A percentile compares a stretch with the other conserved stretches of the same genome.
phyloP scores from a whole-genome alignment of 164 flowering plant species.

The Tetracentron sinense region DNA sequence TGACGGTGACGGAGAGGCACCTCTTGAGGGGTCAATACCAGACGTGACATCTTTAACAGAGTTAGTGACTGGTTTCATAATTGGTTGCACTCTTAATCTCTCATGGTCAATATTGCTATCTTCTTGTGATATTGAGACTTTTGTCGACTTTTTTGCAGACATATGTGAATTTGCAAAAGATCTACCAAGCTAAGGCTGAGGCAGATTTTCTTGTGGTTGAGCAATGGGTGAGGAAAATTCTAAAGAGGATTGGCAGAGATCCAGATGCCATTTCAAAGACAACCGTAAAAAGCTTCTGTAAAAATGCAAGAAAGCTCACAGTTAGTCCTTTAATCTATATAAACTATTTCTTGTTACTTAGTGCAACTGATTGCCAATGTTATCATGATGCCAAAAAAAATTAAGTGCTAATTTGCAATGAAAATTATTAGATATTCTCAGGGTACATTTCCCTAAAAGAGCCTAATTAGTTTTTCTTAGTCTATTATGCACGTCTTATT shows the following conservation, averaged over 20 bases:
- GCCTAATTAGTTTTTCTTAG: neutral
- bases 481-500: too few relatives aligned
- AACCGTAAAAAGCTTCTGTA: conserved; percentile 72
- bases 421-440: neutral
- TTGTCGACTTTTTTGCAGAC: conserved; percentile 49
- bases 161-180: conserved; percentile 83
- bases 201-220: conserved; percentile 73
- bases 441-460: neutral
- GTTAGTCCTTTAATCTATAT: conserved; percentile 35
- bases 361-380: neutral
- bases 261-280: conserved; percentile 61
- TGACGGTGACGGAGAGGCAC: conserved; percentile 93
- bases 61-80: conserved; percentile 40
- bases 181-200: conserved; percentile 95
- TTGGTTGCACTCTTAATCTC: neutral
- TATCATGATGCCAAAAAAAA: neutral
- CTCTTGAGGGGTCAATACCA: conserved; percentile 94
- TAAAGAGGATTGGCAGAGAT: conserved; percentile 82
- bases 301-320: conserved; percentile 82
- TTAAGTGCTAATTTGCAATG: neutral
- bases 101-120: neutral
- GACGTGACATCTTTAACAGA: conserved; percentile 99
- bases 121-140: conserved; percentile 11
- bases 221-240: conserved; percentile 52
- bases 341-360: neutral